Evolutionary conservation across 2,329 filamentous ascomycete species (phyloP).

Genomic region (Diaporthe citri): DNA sequence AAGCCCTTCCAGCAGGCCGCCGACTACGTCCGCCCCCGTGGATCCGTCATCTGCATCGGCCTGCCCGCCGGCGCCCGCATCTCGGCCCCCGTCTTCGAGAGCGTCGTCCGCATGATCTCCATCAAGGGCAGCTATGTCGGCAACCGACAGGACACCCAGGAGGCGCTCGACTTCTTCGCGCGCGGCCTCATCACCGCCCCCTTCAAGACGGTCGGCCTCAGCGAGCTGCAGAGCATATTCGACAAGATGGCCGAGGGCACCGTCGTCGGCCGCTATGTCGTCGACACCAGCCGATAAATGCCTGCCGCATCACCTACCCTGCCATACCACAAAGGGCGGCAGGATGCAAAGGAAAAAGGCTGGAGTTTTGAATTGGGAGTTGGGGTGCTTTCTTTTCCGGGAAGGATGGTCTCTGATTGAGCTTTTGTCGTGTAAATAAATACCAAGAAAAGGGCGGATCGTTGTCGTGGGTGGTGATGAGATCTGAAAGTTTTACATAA

Average conservation of each 20-base stretch:
- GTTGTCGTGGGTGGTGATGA: neutral
- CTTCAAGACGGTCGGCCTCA: conserved; percentile 86
- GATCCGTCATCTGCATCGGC: conserved; percentile 89
- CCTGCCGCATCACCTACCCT: neutral
- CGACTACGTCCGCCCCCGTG: conserved; percentile 85
- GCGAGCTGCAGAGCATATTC: conserved; percentile 84
- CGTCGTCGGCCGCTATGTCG: conserved; percentile 83
- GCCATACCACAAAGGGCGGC: neutral
- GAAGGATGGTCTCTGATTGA: neutral
- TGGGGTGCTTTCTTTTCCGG: neutral
- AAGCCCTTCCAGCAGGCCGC: conserved; percentile 96
- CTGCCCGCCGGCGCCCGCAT: conserved; percentile 85
- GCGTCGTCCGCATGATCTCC: conserved; percentile 88
- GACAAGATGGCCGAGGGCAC: conserved; percentile 78
- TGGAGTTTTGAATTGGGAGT: conserved; percentile 14
- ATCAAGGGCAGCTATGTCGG: conserved; percentile 97
- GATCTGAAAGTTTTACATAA: conserved; percentile 5
- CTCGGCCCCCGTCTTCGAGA: conserved; percentile 88
- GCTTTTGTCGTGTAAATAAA: conserved; percentile 19
- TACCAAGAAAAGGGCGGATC: conserved; percentile 22
- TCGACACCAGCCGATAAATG: conserved; percentile 76
- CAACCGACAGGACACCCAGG: conserved; percentile 87
- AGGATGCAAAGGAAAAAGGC: neutral
- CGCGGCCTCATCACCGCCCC: conserved; percentile 88
- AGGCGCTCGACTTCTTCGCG: conserved; percentile 91